Evolutionary conservation across 2,329 filamentous ascomycete genomes (phyloP).

Genomic region (Parafenestella ontariensis): DNA sequence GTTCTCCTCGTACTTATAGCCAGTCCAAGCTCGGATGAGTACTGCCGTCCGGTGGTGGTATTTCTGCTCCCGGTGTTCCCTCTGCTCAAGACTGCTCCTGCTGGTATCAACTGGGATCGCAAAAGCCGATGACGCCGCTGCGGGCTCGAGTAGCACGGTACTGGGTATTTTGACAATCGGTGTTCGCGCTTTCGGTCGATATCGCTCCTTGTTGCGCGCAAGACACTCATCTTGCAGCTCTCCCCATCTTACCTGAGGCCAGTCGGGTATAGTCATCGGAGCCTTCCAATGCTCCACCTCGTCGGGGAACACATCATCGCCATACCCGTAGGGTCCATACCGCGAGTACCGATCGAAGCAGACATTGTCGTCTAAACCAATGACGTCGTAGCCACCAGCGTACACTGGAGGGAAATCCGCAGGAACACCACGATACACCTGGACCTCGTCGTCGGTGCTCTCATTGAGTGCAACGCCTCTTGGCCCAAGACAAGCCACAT

Average conservation of each 20-base stretch:
- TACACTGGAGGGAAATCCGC: conserved; percentile 48
- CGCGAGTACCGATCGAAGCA: conserved; percentile 67
- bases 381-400: conserved; percentile 47
- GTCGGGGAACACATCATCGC: conserved; percentile 58
- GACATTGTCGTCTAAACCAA: conserved; percentile 58
- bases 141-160: conserved; percentile 34
- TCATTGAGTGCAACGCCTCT: conserved; percentile 59
- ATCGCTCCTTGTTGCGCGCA: conserved; percentile 71
- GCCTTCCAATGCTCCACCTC: conserved; percentile 54
- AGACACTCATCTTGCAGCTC: conserved; percentile 71
- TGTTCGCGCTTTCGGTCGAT: conserved; percentile 50
- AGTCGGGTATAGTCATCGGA: conserved; percentile 56
- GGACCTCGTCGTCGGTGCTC: conserved; percentile 66
- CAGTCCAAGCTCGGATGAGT: conserved; percentile 56
- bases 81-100: conserved; percentile 36
- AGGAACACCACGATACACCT: conserved; percentile 67
- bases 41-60: conserved; percentile 55
- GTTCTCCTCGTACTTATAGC: conserved; percentile 56
- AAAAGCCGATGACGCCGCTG: conserved; percentile 38
- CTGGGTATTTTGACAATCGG: conserved; percentile 37
- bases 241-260: conserved; percentile 74
- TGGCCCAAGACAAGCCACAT: conserved; percentile 71
- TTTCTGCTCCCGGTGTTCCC: conserved; percentile 30
- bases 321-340: conserved; percentile 65
- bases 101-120: conserved; percentile 36